Evolutionary conservation across 306 rosid genomes (phyloP), one percentile per base, ranked within the genome.

Genomic region (Vachellia collinsii): DNA sequence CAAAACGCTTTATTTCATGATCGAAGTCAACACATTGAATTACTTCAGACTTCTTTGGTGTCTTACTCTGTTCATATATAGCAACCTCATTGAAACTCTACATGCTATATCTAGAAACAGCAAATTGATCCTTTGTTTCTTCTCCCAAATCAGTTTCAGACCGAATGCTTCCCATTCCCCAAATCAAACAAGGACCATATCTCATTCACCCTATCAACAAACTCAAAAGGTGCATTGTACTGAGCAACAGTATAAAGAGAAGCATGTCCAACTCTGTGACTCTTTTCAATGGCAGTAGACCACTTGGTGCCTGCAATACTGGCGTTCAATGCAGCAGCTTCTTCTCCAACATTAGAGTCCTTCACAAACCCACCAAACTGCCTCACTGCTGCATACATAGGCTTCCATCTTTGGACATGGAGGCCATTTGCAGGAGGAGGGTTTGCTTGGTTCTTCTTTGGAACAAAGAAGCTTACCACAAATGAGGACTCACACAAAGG

Each of bases 191-290:
- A 77, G 77, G 80, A 85, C 82, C 85, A 85, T 36, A 85, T 85
- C 74, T 93, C 97, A 81, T 93, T 93, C 23, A 93, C 94, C 84
- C 97, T 84, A 14, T 87, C 62, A 39, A 85, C 86, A 80, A 48
- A 90, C 71, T 93, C 97, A 53, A 93, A 90, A 0, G 94, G 97
- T 58, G 91, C 79, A 77, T 94, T 92, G 78, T 94, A 94, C 90
- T 94, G 97, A 1, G 95, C 96, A 39, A 92, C 93, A 3, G 84
- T 88, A 84, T 88, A 94, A 79, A 58, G 79, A 23, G 94, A 80
- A 77, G 90, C 38, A 47, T 77, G 75, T 19, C 80, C 88, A 23
- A 56, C 80, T 44, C 81, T 81, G 12, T 63, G 88, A 79, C 82
- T 85, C 84, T 88, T 88, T 25, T 85, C 83, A 48, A 90, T 84